Evolutionary conservation across 1,284 basidiomycete genomes (phyloP).

Genomic region (Fomes fomentarius): DNA sequence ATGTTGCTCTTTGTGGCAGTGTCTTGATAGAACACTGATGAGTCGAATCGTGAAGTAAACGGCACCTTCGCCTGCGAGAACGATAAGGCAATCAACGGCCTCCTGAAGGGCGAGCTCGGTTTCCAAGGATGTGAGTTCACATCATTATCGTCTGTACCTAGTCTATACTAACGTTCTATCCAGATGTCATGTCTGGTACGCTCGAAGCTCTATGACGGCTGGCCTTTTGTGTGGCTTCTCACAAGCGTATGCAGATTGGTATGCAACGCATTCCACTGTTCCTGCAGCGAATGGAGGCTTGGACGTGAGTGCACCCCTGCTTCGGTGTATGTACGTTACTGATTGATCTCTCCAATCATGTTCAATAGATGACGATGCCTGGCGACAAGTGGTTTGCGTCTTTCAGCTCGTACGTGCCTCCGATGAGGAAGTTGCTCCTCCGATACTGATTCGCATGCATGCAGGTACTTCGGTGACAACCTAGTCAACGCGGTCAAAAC

Average conservation of each 20-base stretch:
- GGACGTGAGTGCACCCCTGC: slow-evolving; percentile 45
- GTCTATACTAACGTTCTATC: background rate
- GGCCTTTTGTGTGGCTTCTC: background rate
- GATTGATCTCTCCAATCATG: no score
- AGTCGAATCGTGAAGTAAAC: no score
- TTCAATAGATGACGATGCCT: slow-evolving; percentile 63
- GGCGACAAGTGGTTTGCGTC: slow-evolving; percentile 44
- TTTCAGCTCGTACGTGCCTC: slow-evolving; percentile 15
- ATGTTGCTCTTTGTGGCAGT: slow-evolving; percentile 15
- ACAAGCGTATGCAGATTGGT: slow-evolving; percentile 46
- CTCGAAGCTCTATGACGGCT: no score
- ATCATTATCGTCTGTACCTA: no score
- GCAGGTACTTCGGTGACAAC: slow-evolving; percentile 26
- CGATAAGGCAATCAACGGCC: slow-evolving; percentile 65
- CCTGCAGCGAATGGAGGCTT: slow-evolving; percentile 59
- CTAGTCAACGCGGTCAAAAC: slow-evolving; percentile 23
- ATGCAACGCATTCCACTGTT: slow-evolving; percentile 39
- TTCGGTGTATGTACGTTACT: no score
- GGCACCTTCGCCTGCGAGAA: slow-evolving; percentile 73
- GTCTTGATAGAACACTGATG: no score
- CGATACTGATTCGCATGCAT: background rate
- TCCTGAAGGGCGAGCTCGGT: slow-evolving; percentile 73
- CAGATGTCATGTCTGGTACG: slow-evolving; percentile 35
- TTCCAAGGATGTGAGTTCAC: slow-evolving; percentile 68
- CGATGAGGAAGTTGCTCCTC: background rate